Evolutionary conservation across 768 basidiomycete species (phyloP).

Genomic region (Serendipita indica): DNA sequence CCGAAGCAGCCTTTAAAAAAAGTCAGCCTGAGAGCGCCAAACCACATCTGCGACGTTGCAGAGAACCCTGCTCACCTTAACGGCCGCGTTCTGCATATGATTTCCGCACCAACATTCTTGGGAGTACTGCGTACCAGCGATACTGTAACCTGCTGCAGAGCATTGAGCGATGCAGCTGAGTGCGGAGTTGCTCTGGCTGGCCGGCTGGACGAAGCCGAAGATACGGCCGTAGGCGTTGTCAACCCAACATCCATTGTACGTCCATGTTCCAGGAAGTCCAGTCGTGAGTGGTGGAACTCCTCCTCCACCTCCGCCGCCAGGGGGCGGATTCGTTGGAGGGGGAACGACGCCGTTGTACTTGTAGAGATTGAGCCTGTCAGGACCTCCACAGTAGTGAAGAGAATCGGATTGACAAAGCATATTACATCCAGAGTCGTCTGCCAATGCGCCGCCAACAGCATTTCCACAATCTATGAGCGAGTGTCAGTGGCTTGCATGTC

Average conservation of each 20-base stretch:
- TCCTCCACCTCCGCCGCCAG: slow-evolving; percentile 25
- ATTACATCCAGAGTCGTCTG: slow-evolving; percentile 39
- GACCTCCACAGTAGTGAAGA: slow-evolving; percentile 42
- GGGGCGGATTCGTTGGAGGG: slow-evolving; percentile 19
- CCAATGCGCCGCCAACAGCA: slow-evolving; percentile 31
- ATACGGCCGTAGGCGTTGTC: slow-evolving; percentile 55
- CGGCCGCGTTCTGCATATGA: slow-evolving; percentile 15
- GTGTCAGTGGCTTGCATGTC: too few species aligned
- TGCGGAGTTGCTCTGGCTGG: slow-evolving; percentile 35
- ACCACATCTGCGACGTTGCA: slow-evolving; percentile 27
- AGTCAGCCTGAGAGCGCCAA: slow-evolving; percentile 3
- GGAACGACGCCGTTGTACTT: slow-evolving; percentile 53
- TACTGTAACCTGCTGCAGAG: slow-evolving; percentile 35
- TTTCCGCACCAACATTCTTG: slow-evolving; percentile 1
- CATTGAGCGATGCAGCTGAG: slow-evolving; percentile 51
- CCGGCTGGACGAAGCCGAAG: slow-evolving; percentile 30
- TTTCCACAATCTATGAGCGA: slow-evolving; percentile 44
- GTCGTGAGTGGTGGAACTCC: slow-evolving; percentile 32
- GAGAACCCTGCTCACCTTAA: too few species aligned
- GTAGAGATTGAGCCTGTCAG: slow-evolving; percentile 48
- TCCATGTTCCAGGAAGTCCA: slow-evolving; percentile 42
- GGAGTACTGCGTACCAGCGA: slow-evolving; percentile 55
- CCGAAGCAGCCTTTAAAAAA: slow-evolving; percentile 24
- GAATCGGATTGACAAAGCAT: slow-evolving; percentile 36
- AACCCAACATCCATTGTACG: slow-evolving; percentile 44